These are phyloP conservation scores for Neofusicoccum umdonicola DNA, from an alignment of 2,329 filamentous ascomycete species.

Conservation along the genomic window DNA sequence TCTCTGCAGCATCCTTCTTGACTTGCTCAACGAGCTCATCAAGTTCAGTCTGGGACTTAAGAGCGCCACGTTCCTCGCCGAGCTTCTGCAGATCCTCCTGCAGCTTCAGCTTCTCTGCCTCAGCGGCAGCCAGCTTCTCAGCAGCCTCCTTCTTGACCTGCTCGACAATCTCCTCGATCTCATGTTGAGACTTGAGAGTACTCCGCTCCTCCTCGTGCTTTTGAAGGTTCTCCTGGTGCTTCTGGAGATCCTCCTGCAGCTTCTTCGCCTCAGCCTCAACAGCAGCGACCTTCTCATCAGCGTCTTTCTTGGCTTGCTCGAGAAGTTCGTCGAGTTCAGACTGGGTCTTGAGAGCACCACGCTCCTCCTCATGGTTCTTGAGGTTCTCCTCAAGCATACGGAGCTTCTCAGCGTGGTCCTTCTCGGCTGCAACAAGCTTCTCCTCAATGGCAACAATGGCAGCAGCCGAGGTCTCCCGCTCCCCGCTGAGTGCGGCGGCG, in stretches of 20 bases:
- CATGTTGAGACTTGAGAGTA: slow-evolving; percentile 4
- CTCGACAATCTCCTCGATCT: slow-evolving; percentile 3
- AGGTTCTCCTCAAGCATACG: slow-evolving; percentile 1
- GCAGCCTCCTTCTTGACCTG: not conserved
- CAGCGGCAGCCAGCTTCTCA: slow-evolving; percentile 4
- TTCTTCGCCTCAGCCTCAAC: not conserved
- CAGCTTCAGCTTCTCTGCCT: slow-evolving; percentile 2
- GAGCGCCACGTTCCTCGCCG: not conserved
- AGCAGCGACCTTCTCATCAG: not conserved
- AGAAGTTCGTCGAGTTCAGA: slow-evolving; percentile 7
- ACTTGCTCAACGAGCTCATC: slow-evolving; percentile 9
- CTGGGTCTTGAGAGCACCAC: slow-evolving; percentile 8
- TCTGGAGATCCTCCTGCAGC: slow-evolving; percentile 8
- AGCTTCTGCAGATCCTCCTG: slow-evolving; percentile 1
- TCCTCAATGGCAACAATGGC: slow-evolving; percentile 14
- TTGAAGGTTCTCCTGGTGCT: not conserved
- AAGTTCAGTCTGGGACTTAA: slow-evolving; percentile 5
- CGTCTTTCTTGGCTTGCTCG: not conserved
- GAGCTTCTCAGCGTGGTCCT: slow-evolving; percentile 11
- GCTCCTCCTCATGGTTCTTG: slow-evolving; percentile 6
- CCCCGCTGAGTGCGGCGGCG: not conserved
- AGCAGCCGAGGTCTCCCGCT: slow-evolving; percentile 4
- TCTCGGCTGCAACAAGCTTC: slow-evolving; percentile 11
- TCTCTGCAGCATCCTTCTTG: slow-evolving; percentile 8
- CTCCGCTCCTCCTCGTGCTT: slow-evolving; percentile 10